A percentile compares a stretch with the other conserved stretches of the same genome.
phyloP scores from a whole-genome alignment of 106 monocot genomes.

The Allium fistulosum region DNA sequence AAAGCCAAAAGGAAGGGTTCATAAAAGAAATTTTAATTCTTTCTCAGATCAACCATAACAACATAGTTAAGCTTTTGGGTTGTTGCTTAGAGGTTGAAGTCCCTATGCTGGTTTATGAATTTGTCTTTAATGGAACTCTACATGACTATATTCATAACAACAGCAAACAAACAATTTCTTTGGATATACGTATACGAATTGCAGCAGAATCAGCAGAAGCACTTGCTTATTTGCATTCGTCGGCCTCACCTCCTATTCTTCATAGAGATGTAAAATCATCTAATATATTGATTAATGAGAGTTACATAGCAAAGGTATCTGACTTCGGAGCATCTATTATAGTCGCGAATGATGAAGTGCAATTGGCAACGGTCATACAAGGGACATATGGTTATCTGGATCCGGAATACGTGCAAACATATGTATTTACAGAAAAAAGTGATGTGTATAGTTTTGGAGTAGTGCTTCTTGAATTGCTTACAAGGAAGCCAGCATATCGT shows the following conservation, averaged over 20 bases:
- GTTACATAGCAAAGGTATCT: slow-evolving; percentile 22
- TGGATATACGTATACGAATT: slow-evolving; percentile 21
- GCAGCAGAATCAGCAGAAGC: slow-evolving; percentile 34
- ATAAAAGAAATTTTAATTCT: slow-evolving; percentile 43
- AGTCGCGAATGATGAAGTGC: background rate
- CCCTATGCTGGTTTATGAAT: slow-evolving; percentile 47
- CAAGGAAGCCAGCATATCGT: background rate
- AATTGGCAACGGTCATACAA: background rate
- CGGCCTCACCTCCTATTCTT: slow-evolving; percentile 22
- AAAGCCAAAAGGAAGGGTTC: slow-evolving; percentile 39
- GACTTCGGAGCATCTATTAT: slow-evolving; percentile 39
- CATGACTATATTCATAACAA: slow-evolving; percentile 6
- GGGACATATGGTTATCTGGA: slow-evolving; percentile 9
- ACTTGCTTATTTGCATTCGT: slow-evolving; percentile 43
- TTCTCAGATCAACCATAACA: slow-evolving; percentile 37
- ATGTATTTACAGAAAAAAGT: slow-evolving; percentile 37
- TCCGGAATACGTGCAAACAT: slow-evolving; percentile 33
- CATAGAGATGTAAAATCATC: slow-evolving; percentile 45
- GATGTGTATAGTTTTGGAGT: slow-evolving; percentile 62
- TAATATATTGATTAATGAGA: slow-evolving; percentile 26
- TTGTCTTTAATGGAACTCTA: slow-evolving; percentile 23
- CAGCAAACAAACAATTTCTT: background rate
- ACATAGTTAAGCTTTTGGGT: slow-evolving; percentile 22
- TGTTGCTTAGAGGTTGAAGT: slow-evolving; percentile 46
- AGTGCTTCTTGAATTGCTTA: slow-evolving; percentile 28